phyloP scores from a whole-genome alignment of 768 basidiomycete genomes.

The Leccinum obscurum region DNA sequence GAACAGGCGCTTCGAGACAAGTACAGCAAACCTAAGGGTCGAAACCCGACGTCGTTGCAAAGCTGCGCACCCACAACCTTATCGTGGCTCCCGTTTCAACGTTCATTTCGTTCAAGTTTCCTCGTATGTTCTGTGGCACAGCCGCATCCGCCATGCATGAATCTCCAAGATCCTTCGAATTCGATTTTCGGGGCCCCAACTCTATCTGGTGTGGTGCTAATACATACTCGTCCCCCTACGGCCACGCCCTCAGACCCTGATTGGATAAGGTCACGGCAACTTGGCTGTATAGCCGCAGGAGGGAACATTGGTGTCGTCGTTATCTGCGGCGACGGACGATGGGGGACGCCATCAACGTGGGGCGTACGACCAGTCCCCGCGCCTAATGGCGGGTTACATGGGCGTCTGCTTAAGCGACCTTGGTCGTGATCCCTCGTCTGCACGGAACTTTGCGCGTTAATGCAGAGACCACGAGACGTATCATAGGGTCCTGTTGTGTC shows the following conservation, averaged over 20 bases:
- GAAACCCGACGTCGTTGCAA: neutral
- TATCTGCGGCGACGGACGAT: neutral
- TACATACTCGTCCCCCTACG: conserved; percentile 2
- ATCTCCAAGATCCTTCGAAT: neutral
- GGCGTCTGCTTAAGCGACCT: neutral
- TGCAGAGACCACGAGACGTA: neutral
- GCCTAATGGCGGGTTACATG: neutral
- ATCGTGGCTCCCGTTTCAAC: neutral
- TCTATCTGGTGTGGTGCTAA: neutral
- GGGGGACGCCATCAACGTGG: neutral
- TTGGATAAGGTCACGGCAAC: conserved; percentile 5
- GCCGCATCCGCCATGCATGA: neutral
- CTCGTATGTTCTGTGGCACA: neutral
- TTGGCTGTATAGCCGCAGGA: conserved; percentile 3
- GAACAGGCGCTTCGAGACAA: neutral
- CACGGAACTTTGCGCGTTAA: neutral
- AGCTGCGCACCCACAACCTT: neutral
- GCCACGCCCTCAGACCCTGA: neutral
- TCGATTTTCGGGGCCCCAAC: conserved; percentile 1
- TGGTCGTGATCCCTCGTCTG: neutral
- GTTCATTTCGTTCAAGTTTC: neutral
- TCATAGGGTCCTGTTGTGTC: neutral
- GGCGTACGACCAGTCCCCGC: no score
- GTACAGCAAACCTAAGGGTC: neutral
- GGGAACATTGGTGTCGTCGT: neutral